Percentiles rank a stretch among this genome's conserved stretches.
Conservation (phyloP, 2,329 filamentous ascomycete genomes). For the Monilinia vaccinii-corymbosi region DNA sequence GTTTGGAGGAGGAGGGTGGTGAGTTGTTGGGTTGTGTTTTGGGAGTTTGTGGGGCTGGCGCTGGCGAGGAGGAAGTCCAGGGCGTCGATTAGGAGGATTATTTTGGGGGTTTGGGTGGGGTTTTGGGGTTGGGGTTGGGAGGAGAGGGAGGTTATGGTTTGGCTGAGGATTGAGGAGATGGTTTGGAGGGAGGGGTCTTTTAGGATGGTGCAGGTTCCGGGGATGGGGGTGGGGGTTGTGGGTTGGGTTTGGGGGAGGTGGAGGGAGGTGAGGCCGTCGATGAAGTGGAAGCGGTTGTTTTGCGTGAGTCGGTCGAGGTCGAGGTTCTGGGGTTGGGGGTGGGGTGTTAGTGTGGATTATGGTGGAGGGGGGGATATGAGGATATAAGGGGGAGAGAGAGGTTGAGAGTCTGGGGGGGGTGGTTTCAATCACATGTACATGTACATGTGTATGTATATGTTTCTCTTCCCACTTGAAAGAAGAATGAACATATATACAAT, state of each 20-base stretch:
- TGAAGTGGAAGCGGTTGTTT: slow-evolving; percentile 56
- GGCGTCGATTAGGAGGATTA: neutral
- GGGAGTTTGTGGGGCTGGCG: neutral
- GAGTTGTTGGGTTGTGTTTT: too few species aligned
- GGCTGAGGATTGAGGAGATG: neutral
- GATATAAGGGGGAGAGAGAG: too few species aligned
- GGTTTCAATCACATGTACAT: too few species aligned
- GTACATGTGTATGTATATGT: too few species aligned
- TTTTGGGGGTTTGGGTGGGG: neutral
- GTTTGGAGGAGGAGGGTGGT: neutral
- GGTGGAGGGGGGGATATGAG: too few species aligned
- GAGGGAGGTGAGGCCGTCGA: neutral
- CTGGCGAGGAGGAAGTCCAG: neutral
- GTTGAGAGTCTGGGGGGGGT: neutral
- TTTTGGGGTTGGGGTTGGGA: neutral
- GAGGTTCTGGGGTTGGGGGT: slow-evolving; percentile 57
- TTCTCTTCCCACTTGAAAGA: neutral
- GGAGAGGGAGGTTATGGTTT: neutral
- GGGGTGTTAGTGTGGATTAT: neutral
- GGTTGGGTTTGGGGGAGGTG: neutral
- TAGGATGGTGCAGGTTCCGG: neutral
- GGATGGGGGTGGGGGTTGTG: neutral
- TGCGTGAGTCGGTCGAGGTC: slow-evolving; percentile 55
- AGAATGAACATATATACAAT: neutral
- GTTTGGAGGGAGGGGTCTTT: neutral